Percentiles rank a stretch among this genome's conserved stretches.
Conservation (phyloP, 306 rosid genomes). For the Inga laurina region DNA sequence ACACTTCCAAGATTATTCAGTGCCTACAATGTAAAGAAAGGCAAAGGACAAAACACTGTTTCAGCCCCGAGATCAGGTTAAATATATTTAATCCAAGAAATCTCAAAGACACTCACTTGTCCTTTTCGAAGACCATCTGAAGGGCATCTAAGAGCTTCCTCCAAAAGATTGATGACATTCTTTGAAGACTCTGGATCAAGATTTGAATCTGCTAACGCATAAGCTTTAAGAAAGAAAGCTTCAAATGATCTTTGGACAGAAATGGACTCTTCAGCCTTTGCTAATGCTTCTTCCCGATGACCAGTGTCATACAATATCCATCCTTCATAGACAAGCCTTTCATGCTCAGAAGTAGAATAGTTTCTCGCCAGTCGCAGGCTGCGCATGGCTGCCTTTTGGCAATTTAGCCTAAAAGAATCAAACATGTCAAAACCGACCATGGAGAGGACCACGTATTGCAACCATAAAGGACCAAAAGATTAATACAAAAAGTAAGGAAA, state of each 20-base stretch:
- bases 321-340: slow-evolving; percentile 90
- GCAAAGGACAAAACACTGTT: slow-evolving; percentile 24
- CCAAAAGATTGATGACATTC: slow-evolving; percentile 70
- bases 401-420: slow-evolving; percentile 65
- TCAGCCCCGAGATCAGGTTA: slow-evolving; percentile 28
- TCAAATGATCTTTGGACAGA: slow-evolving; percentile 88
- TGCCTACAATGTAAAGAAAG: slow-evolving; percentile 59
- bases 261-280: slow-evolving; percentile 84
- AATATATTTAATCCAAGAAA: not conserved
- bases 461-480: not conserved
- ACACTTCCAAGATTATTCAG: slow-evolving; percentile 88
- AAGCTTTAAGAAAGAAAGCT: slow-evolving; percentile 92
- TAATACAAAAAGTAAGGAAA: not conserved
- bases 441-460: not conserved
- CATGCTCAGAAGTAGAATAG: slow-evolving; percentile 71
- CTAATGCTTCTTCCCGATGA: slow-evolving; percentile 86
- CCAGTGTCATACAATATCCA: slow-evolving; percentile 96
- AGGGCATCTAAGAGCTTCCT: slow-evolving; percentile 93
- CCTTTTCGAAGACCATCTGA: slow-evolving; percentile 97
- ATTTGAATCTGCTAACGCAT: slow-evolving; percentile 77
- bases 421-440: slow-evolving; percentile 20
- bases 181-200: slow-evolving; percentile 69
- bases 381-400: slow-evolving; percentile 89
- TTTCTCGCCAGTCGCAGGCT: slow-evolving; percentile 83
- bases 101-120: slow-evolving; percentile 57